Conservation (phyloP, 2,329 filamentous ascomycete species). For the Pseudogymnoascus sp. region DNA sequence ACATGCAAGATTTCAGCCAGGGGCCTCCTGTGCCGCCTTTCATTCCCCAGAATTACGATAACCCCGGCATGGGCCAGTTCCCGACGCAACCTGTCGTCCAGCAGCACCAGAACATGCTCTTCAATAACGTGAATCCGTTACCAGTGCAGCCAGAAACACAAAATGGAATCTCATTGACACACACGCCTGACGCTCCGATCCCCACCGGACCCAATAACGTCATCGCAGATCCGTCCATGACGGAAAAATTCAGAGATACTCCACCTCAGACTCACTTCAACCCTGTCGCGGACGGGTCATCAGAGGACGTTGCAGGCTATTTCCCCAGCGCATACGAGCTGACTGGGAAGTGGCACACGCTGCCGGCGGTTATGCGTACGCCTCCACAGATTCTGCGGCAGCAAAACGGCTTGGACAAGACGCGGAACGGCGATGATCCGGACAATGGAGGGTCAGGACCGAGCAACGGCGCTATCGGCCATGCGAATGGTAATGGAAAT, state of each 20-base stretch:
- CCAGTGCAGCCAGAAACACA: not conserved
- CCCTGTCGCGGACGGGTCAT: not conserved
- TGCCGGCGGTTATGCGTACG: not conserved
- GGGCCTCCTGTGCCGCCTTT: not conserved
- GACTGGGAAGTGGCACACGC: not conserved
- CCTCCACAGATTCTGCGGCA: not conserved
- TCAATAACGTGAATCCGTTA: not conserved
- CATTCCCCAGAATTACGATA: not conserved
- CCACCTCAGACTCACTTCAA: not conserved
- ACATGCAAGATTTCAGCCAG: not conserved
- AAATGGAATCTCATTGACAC: not conserved
- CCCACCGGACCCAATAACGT: not conserved
- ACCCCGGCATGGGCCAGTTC: not conserved
- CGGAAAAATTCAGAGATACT: not conserved
- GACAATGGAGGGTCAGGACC: not conserved
- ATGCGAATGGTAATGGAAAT: not conserved
- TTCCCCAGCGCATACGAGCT: conserved; percentile 1
- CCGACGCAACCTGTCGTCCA: not conserved
- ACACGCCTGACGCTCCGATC: not conserved
- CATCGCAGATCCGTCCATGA: not conserved
- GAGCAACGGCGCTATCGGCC: not conserved
- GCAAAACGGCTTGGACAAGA: not conserved
- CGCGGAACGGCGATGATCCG: not conserved
- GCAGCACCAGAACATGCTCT: not conserved
- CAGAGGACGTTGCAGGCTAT: not conserved